Evolutionary conservation across 1,284 basidiomycete species (phyloP).

Genomic region (Irpex sp.): DNA sequence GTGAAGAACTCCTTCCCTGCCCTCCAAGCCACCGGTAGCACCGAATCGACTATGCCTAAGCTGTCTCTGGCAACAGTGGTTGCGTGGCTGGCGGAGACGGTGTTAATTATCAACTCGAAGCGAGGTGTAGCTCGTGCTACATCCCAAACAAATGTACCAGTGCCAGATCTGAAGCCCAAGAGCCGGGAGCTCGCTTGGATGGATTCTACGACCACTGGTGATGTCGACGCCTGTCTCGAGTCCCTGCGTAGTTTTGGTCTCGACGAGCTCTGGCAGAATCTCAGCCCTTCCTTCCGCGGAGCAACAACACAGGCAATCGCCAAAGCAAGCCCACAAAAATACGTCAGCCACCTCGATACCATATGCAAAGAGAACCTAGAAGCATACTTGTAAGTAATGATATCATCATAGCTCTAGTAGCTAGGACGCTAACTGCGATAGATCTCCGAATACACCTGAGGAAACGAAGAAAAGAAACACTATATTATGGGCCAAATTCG

Average conservation of each 20-base stretch:
- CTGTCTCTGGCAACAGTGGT: background rate
- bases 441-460: background rate
- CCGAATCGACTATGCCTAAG: background rate
- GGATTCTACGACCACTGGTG: background rate
- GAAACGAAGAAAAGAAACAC: background rate
- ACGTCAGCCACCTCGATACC: background rate
- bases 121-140: background rate
- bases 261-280: background rate
- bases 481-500: background rate
- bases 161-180: background rate
- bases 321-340: background rate
- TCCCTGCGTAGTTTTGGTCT: background rate
- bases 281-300: background rate
- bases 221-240: background rate
- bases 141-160: background rate
- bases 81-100: background rate
- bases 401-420: background rate
- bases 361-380: background rate
- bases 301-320: background rate
- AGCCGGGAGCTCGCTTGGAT: background rate
- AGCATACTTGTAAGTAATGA: background rate
- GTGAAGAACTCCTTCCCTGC: background rate
- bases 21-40: background rate
- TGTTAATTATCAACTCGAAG: background rate
- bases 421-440: background rate